phyloP scores from a whole-genome alignment of 257 asterid species.

The Lavandula angustifolia region DNA sequence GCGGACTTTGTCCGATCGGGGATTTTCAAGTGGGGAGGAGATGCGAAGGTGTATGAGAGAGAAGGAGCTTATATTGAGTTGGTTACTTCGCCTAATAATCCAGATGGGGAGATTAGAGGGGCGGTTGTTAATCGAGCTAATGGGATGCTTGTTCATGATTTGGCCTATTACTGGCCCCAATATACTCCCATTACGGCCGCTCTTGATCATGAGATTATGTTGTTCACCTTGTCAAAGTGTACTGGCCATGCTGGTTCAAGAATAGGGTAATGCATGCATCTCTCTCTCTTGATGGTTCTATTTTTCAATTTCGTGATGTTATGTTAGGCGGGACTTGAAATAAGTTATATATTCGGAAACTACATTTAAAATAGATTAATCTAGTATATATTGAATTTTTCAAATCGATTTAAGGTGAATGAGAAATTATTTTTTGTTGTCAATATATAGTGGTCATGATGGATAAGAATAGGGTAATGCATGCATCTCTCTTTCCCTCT shows the following conservation, averaged over 20 bases:
- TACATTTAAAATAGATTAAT: too few relatives aligned
- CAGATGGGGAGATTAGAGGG: constrained; percentile 49
- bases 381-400: too few relatives aligned
- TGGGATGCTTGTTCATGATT: constrained; percentile 60
- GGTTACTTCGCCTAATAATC: constrained; percentile 81
- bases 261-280: constrained; percentile 54
- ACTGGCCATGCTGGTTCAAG: constrained; percentile 91
- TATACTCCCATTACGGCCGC: constrained; percentile 65
- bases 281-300: too few relatives aligned
- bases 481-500: too few relatives aligned
- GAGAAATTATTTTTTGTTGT: too few relatives aligned
- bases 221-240: constrained; percentile 76
- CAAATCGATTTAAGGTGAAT: too few relatives aligned
- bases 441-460: too few relatives aligned
- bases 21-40: constrained; percentile 72
- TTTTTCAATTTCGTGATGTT: too few relatives aligned
- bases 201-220: constrained; percentile 60
- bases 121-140: constrained; percentile 46
- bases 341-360: too few relatives aligned
- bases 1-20: constrained; percentile 46
- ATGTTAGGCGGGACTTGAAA: too few relatives aligned
- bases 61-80: constrained; percentile 61
- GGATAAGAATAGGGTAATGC: too few relatives aligned
- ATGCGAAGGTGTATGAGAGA: constrained; percentile 46
- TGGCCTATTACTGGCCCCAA: constrained; percentile 92